Evolutionary conservation across 75 land plant species (phyloP), one percentile per base, ranked within the genome.

Genomic region (Ceratopteris richardii): DNA sequence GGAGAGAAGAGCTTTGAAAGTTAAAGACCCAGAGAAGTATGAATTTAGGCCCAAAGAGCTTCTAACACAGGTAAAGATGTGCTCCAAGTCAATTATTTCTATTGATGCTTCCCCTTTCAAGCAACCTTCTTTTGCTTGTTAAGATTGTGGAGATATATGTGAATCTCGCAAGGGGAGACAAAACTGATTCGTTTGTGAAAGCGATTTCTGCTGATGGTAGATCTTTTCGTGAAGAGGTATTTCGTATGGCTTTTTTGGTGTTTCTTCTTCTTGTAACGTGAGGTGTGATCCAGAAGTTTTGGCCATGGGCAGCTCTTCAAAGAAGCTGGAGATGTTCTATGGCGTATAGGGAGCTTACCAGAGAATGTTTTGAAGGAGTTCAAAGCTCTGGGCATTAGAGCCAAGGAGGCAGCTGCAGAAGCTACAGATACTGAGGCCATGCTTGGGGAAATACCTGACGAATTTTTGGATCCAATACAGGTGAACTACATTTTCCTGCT

Each of bases 391-490:
- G 84, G 96, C 56, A 50, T 57, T 3, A 90, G 76, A 67, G 86
- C 87, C 28, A 90, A 78, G 71, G 77, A 56, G 41, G 88, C 88
- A 44, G 88, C 90, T 44, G 59, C 68, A 51, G 91, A 83, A 61
- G 88, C 88, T 9, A 80, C 76, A 87, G 99, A 95, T 44, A 61
- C 82, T 53, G 99, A 95, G 61, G 83, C 91, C 66, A 65, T 77
- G 50, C 86, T 95, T 61, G 99, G 99, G 47, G 99, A 95, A 4
- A 90, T 95, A 44, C 99, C 96, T 4, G 96, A 95, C 28, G 99
- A 95, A 74, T 95, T 90, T 61, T 75, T 95, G 26, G 99, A 95
- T 58, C 99, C 99, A 46, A 95, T 95, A 71, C 99, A 93, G 80
- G 98, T 93, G 60, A 22, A 47, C 66, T 17, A 26, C 3, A 10